phyloP scores from a whole-genome alignment of 2,329 filamentous ascomycete species.

The Calonectria ilicicola region DNA sequence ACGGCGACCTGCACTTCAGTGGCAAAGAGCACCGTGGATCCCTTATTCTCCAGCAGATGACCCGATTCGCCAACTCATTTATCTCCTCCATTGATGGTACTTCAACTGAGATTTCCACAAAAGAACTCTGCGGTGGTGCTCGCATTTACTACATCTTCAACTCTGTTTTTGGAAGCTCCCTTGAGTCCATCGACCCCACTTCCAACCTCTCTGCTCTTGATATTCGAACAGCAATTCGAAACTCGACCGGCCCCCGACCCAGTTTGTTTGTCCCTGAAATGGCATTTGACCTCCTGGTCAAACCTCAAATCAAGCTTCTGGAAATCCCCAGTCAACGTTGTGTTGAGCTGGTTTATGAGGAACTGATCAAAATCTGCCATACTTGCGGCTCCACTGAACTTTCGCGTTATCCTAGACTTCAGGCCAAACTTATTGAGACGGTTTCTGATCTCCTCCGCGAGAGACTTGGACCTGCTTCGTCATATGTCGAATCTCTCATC shows the following conservation, averaged over 20 bases:
- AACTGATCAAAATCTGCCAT: conserved; percentile 99
- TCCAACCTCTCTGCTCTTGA: conserved; percentile 94
- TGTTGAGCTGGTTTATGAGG: conserved; percentile 97
- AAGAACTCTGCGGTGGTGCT: conserved; percentile 94
- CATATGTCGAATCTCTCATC: conserved; percentile 95
- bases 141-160: conserved; percentile 99
- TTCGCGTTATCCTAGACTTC: conserved; percentile 89
- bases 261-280: conserved; percentile 98
- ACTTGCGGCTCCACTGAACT: conserved; percentile 97
- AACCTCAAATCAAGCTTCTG: conserved; percentile 97
- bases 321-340: conserved; percentile 96
- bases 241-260: conserved; percentile 94
- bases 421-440: conserved; percentile 97
- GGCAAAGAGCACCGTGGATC: conserved; percentile 97
- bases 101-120: conserved; percentile 97
- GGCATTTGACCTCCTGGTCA: conserved; percentile 96
- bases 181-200: conserved; percentile 96
- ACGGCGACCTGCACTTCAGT: conserved; percentile 97
- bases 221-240: conserved; percentile 96
- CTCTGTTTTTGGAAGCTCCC: conserved; percentile 95
- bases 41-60: conserved; percentile 97
- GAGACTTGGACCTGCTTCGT: conserved; percentile 87
- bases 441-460: conserved; percentile 96
- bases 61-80: conserved; percentile 95
- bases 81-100: conserved; percentile 99